Evolutionary conservation across 176 grass and related monocot species (phyloP), one percentile per base, ranked within the genome.

Genomic region (Typha latifolia): DNA sequence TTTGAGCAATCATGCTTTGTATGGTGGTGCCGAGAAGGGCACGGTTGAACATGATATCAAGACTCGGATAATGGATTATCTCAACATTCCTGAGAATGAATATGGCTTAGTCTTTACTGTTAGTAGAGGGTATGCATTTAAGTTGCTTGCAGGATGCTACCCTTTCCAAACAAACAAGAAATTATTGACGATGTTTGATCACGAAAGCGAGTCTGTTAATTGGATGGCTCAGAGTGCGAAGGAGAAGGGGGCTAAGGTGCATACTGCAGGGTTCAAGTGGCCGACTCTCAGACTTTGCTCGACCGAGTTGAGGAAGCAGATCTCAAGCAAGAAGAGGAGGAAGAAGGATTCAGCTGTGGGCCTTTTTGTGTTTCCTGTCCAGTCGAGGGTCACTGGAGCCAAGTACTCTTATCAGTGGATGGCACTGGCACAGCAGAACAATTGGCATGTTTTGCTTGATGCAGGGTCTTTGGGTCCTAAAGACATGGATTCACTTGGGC

Each of bases 361-460:
- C 5, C 75, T 99, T 0, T 99, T 99, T 73, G 94, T 93, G 57
- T 99, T 99, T 71, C 94, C 94, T 7, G 94, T 93, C 65, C 94
- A 99, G 23, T 99, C 94, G 11, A 89, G 94, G 77, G 94, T 99
- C 51, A 99, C 94, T 12, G 94, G 94, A 1, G 81, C 94, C 0
- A 99, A 99, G 78, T 99, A 99, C 68, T 93, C 94, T 0, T 99
- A 99, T 66, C 94, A 99, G 68, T 99, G 89, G 89, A 99, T 99
- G 94, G 94, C 94, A 80, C 70, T 99, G 83, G 94, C 94, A 16
- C 94, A 99, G 70, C 94, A 99, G 89, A 99, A 93, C 57, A 85
- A 90, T 71, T 99, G 94, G 94, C 94, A 99, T 71, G 94, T 99
- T 14, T 79, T 99, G 69, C 82, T 99, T 7, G 94, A 99, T 69